These are phyloP conservation scores for Fusarium torulosum DNA, from an alignment of 2,329 filamentous ascomycete genomes.

Conservation along the genomic window DNA sequence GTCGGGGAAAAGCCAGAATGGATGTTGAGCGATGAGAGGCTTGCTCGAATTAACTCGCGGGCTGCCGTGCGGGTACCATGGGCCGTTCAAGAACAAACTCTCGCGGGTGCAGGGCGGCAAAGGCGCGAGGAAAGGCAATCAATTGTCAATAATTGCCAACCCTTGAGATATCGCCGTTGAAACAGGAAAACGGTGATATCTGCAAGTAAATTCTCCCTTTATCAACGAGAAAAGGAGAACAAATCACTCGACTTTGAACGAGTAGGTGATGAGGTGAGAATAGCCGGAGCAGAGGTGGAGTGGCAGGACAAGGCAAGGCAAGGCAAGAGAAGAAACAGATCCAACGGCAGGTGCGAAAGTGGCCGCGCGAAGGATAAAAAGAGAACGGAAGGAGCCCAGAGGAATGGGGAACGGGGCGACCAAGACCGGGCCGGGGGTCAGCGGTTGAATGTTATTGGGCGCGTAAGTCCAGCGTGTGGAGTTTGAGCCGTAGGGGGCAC, in stretches of 20 bases:
- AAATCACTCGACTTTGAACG: slow-evolving; percentile 25
- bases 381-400: slow-evolving; percentile 36
- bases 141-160: slow-evolving; percentile 25
- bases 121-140: slow-evolving; percentile 38
- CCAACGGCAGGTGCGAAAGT: slow-evolving; percentile 37
- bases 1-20: slow-evolving; percentile 28
- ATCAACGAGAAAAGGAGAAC: slow-evolving; percentile 27
- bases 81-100: slow-evolving; percentile 38
- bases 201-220: slow-evolving; percentile 6
- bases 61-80: slow-evolving; percentile 48
- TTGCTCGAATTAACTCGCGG: slow-evolving; percentile 47
- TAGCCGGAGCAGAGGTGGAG: slow-evolving; percentile 39
- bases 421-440: slow-evolving; percentile 28
- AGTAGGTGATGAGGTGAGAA: slow-evolving; percentile 40
- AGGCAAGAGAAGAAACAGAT: slow-evolving; percentile 31
- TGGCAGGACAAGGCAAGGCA: slow-evolving; percentile 39
- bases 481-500: slow-evolving; percentile 38
- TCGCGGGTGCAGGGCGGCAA: slow-evolving; percentile 34
- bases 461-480: slow-evolving; percentile 6
- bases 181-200: slow-evolving; percentile 1
- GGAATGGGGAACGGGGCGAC: slow-evolving; percentile 39
- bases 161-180: slow-evolving; percentile 26
- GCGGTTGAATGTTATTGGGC: slow-evolving; percentile 24
- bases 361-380: slow-evolving; percentile 41
- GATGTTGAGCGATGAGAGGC: slow-evolving; percentile 33